These are phyloP conservation scores for Lojkania enalia DNA, from an alignment of 2,329 filamentous ascomycete genomes.

Conservation along the genomic window DNA sequence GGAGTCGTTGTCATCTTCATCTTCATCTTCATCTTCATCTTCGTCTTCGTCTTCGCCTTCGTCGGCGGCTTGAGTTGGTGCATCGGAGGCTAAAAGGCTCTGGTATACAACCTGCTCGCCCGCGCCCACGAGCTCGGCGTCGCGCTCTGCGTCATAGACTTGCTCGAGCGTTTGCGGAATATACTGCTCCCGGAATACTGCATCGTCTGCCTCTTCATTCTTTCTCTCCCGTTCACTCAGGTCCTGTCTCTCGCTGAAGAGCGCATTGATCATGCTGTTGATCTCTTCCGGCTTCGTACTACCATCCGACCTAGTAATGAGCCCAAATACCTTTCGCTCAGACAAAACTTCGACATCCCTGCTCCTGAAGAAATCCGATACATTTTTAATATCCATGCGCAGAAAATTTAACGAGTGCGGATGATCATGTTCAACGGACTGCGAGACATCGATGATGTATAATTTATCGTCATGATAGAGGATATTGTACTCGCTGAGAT, in stretches of 20 bases:
- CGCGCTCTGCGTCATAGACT: conserved; percentile 93
- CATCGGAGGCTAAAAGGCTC: conserved; percentile 70
- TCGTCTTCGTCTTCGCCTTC: conserved; percentile 49
- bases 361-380: conserved; percentile 86
- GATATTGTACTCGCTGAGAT: conserved; percentile 97
- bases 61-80: conserved; percentile 45
- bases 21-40: conserved; percentile 22
- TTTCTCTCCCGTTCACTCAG: conserved; percentile 54
- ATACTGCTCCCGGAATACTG: conserved; percentile 94
- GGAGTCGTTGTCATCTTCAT: conserved; percentile 34
- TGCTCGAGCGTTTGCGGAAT: conserved; percentile 95
- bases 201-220: conserved; percentile 76
- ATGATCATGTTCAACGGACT: conserved; percentile 96
- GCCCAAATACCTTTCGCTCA: conserved; percentile 81
- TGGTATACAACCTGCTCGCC: conserved; percentile 84
- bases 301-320: conserved; percentile 69
- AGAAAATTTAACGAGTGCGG: conserved; percentile 90
- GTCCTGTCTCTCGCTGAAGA: conserved; percentile 63
- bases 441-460: conserved; percentile 96
- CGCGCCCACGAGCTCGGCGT: conserved; percentile 74
- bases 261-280: conserved; percentile 63
- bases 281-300: conserved; percentile 64
- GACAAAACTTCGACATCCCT: conserved; percentile 80
- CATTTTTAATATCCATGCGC: conserved; percentile 98
- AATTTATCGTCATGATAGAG: conserved; percentile 81